These are phyloP conservation scores for Colletotrichum scovillei DNA, from an alignment of 2,329 filamentous ascomycete species.

Conservation along the genomic window DNA sequence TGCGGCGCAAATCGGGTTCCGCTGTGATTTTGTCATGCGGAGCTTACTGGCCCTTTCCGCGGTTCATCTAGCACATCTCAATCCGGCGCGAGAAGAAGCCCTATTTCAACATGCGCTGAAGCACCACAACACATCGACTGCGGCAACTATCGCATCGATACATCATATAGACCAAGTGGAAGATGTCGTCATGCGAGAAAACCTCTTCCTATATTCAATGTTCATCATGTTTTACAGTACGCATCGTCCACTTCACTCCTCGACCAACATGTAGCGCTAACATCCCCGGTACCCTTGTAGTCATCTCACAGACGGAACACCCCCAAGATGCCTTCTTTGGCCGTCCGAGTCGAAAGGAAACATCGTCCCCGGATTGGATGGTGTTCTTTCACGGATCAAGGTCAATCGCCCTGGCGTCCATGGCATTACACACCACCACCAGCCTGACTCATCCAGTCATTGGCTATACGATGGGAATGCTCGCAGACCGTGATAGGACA, in stretches of 20 bases:
- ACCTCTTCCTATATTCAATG: constrained; percentile 3
- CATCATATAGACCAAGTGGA: not conserved
- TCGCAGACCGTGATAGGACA: not conserved
- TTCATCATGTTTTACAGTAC: constrained; percentile 5
- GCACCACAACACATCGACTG: constrained; percentile 4
- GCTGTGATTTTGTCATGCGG: constrained; percentile 59
- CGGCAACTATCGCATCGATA: not conserved
- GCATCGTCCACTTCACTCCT: not conserved
- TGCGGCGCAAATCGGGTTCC: constrained; percentile 57
- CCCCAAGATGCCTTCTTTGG: constrained; percentile 7
- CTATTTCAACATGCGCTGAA: not conserved
- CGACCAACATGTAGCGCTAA: no score
- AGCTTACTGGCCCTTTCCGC: constrained; percentile 60
- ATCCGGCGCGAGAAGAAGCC: constrained; percentile 22
- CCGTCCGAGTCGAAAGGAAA: not conserved
- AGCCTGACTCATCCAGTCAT: constrained; percentile 6
- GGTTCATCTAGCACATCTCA: constrained; percentile 55
- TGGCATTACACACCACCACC: not conserved
- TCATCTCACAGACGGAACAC: constrained; percentile 8
- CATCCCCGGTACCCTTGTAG: not conserved
- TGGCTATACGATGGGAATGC: not conserved
- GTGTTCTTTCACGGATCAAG: constrained; percentile 2
- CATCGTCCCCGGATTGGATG: not conserved
- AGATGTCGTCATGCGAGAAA: not conserved
- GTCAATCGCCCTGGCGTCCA: not conserved